Evolutionary conservation across 2,329 filamentous ascomycete species (phyloP), one percentile per base, ranked within the genome.

Genomic region (Fusarium tuaranense): DNA sequence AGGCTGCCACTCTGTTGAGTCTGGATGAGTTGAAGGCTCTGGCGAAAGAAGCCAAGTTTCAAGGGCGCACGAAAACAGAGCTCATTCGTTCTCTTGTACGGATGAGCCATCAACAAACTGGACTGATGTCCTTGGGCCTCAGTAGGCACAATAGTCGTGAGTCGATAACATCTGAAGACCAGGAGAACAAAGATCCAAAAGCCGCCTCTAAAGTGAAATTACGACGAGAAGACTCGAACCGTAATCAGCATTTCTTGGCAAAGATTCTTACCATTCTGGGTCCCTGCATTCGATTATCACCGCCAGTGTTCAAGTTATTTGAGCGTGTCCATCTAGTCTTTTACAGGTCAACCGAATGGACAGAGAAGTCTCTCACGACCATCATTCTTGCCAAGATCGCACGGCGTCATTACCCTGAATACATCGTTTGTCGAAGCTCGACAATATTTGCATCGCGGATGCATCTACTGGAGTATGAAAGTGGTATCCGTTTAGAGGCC

Each of bases 291-390:
- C 89, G 96, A 41, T 89, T 99, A 14, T 94, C 94, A 1, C 84
- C 92, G 1, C 84, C 89, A 0, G 88, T 92, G 1, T 89, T 95
- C 72, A 94, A 92, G 78, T 88, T 99, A 0, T 99, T 99, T 78
- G 95, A 98, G 82, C 91, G 97, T 30, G 95, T 98, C 1, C 97
- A 98, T 83, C 86, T 99, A 3, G 95, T 99, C 32, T 99, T 98
- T 82, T 98, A 98, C 82, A 90, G 96, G 68, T 98, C 95, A 12
- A 97, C 95, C 0, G 94, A 98, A 81, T 99, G 97, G 97, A 97
- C 95, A 0, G 96, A 98, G 78, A 98, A 98, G 82, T 98, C 96
- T 1, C 86, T 99, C 16, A 98, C 95, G 2, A 96, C 95, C 0
- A 96, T 98, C 64, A 98, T 99, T 53, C 88, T 99, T 7, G 94